phyloP scores from a whole-genome alignment of 306 rosid species.

The Fragaria vesca region DNA sequence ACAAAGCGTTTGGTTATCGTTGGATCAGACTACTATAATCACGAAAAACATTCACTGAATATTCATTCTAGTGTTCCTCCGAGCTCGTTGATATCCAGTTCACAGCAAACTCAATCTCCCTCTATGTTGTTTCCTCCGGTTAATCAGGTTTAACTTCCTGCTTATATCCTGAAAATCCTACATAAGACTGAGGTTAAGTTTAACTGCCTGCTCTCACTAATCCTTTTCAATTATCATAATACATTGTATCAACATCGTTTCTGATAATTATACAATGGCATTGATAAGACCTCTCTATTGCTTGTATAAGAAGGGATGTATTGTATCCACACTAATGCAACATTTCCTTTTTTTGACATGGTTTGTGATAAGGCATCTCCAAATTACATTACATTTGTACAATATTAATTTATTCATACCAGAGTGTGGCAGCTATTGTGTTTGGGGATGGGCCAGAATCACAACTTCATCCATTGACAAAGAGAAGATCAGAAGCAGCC shows the following conservation, averaged over 20 bases:
- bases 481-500: constrained; percentile 44
- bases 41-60: constrained; percentile 6
- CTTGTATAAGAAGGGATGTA: background rate
- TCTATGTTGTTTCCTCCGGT: constrained; percentile 15
- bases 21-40: background rate
- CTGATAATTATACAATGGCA: background rate
- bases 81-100: constrained; percentile 22
- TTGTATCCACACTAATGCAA: background rate
- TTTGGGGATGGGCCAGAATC: constrained; percentile 40
- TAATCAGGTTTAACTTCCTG: constrained; percentile 27
- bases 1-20: background rate
- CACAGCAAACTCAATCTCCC: constrained; percentile 22
- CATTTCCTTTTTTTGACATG: background rate
- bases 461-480: constrained; percentile 40
- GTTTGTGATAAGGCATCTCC: background rate
- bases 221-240: background rate
- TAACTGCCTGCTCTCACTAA: background rate
- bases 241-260: background rate
- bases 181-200: background rate
- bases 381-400: background rate
- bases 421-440: constrained; percentile 38
- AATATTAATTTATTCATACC: background rate
- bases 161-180: background rate
- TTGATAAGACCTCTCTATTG: background rate
- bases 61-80: constrained; percentile 23